These are phyloP conservation scores for Botrytis elliptica DNA, from an alignment of 2,329 filamentous ascomycete species.

Conservation along the genomic window DNA sequence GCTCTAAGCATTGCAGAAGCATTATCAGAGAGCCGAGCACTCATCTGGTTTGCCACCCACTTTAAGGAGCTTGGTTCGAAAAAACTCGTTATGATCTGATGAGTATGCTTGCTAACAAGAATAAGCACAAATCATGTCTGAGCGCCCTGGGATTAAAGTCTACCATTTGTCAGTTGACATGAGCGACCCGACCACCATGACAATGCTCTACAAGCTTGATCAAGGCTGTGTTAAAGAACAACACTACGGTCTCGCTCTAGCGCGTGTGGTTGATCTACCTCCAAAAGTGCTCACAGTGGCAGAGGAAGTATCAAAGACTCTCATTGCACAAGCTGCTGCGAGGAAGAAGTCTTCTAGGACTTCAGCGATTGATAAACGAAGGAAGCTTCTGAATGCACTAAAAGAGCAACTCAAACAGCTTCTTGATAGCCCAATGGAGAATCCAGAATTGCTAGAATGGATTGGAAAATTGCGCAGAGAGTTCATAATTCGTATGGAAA, in stretches of 20 bases:
- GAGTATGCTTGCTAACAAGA: slow-evolving; percentile 14
- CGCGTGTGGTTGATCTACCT: slow-evolving; percentile 72
- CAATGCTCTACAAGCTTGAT: slow-evolving; percentile 82
- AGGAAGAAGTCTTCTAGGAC: slow-evolving; percentile 59
- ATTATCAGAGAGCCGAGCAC: slow-evolving; percentile 72
- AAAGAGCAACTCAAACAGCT: slow-evolving; percentile 72
- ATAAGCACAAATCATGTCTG: slow-evolving; percentile 67
- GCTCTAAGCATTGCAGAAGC: slow-evolving; percentile 88
- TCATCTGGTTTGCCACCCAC: slow-evolving; percentile 93
- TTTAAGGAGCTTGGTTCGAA: slow-evolving; percentile 70
- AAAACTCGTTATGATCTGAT: background rate
- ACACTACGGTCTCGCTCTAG: slow-evolving; percentile 83
- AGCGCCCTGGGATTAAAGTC: slow-evolving; percentile 76
- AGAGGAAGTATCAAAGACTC: slow-evolving; percentile 59
- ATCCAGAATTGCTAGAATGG: slow-evolving; percentile 61
- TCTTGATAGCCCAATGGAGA: slow-evolving; percentile 61
- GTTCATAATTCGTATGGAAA: slow-evolving; percentile 69
- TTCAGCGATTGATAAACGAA: slow-evolving; percentile 58
- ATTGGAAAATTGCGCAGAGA: slow-evolving; percentile 68
- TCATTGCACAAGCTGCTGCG: slow-evolving; percentile 58
- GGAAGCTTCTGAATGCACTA: slow-evolving; percentile 72
- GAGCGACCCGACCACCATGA: slow-evolving; percentile 59
- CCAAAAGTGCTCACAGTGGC: slow-evolving; percentile 65
- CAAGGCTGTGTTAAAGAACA: slow-evolving; percentile 68
- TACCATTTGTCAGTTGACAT: slow-evolving; percentile 76